Evolutionary conservation across 2,329 filamentous ascomycete species (phyloP).

Genomic region (Tolypocladium guangdongense): DNA sequence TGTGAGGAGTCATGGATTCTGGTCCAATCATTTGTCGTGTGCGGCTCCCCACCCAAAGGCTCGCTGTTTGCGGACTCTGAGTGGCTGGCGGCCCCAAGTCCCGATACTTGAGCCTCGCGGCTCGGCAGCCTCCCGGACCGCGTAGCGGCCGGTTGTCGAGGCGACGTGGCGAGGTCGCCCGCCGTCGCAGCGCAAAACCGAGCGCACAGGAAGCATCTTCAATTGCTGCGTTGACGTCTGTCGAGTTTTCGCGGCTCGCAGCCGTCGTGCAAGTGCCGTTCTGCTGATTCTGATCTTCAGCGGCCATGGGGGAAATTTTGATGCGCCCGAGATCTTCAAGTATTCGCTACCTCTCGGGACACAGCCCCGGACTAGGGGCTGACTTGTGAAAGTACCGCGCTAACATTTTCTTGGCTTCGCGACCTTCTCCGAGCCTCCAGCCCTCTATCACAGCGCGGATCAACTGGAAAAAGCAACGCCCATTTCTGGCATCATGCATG

Average conservation of each 20-base stretch:
- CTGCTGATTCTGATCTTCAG: not conserved
- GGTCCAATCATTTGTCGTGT: conserved; percentile 12
- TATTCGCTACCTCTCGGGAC: conserved; percentile 15
- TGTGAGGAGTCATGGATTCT: conserved; percentile 18
- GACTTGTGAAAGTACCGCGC: conserved; percentile 20
- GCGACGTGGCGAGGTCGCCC: not conserved
- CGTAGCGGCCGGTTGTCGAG: not conserved
- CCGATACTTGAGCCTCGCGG: conserved; percentile 4
- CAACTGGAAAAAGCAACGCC: not conserved
- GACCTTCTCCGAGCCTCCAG: conserved; percentile 4
- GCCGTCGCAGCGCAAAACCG: not conserved
- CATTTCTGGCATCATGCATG: not conserved
- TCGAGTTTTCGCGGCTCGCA: not conserved
- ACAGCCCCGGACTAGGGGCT: conserved; percentile 10
- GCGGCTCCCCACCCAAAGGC: conserved; percentile 13
- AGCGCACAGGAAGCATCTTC: not conserved
- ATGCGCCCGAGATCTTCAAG: conserved; percentile 17
- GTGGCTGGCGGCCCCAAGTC: conserved; percentile 17
- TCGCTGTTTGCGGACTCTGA: conserved; percentile 20
- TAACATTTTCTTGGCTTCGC: conserved; percentile 24
- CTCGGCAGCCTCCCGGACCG: not conserved
- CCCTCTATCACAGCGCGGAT: not conserved
- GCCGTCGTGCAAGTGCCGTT: not conserved
- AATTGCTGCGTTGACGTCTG: not conserved
- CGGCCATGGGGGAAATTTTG: conserved; percentile 16